A percentile compares a stretch with the other conserved stretches of the same genome.
These are phyloP conservation scores for Iodosphaeria phyllophila DNA, from an alignment of 2,329 filamentous ascomycete genomes.

Conservation along the genomic window DNA sequence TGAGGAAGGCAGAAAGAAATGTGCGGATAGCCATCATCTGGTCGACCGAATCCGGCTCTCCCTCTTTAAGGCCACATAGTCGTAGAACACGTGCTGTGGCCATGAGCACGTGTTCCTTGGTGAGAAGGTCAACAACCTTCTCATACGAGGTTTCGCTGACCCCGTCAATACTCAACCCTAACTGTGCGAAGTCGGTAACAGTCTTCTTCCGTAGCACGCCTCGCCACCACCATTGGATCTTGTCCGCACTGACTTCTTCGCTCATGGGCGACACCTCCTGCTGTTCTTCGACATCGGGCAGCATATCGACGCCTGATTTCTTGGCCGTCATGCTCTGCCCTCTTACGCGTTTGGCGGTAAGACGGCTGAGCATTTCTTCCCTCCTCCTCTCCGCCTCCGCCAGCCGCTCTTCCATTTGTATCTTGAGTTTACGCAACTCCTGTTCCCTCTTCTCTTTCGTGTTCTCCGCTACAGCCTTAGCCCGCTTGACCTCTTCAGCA, in stretches of 20 bases:
- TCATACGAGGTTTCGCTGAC: constrained; percentile 57
- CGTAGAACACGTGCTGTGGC: constrained; percentile 48
- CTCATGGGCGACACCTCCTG: constrained; percentile 26
- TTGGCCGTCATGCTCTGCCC: constrained; percentile 28
- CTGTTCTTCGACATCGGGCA: constrained; percentile 32
- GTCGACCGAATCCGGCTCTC: constrained; percentile 39
- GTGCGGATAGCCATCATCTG: constrained; percentile 56
- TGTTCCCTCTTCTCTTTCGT: constrained; percentile 67
- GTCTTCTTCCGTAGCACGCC: constrained; percentile 34
- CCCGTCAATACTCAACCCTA: constrained; percentile 51
- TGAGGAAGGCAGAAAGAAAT: constrained; percentile 65
- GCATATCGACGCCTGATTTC: constrained; percentile 13
- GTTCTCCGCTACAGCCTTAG: constrained; percentile 65
- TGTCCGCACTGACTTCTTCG: constrained; percentile 41
- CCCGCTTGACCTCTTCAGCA: constrained; percentile 66
- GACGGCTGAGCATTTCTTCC: constrained; percentile 40
- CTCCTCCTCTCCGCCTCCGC: constrained; percentile 59
- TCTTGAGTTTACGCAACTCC: constrained; percentile 47
- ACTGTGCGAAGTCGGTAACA: constrained; percentile 44
- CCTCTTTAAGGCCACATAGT: constrained; percentile 51
- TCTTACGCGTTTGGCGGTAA: constrained; percentile 30
- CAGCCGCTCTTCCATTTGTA: constrained; percentile 64
- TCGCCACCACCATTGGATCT: constrained; percentile 56
- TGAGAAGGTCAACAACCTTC: constrained; percentile 49
- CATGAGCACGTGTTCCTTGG: constrained; percentile 44